Evolutionary conservation across 2,329 filamentous ascomycete species (phyloP).

Genomic region (Aspergillus transmontanensis): DNA sequence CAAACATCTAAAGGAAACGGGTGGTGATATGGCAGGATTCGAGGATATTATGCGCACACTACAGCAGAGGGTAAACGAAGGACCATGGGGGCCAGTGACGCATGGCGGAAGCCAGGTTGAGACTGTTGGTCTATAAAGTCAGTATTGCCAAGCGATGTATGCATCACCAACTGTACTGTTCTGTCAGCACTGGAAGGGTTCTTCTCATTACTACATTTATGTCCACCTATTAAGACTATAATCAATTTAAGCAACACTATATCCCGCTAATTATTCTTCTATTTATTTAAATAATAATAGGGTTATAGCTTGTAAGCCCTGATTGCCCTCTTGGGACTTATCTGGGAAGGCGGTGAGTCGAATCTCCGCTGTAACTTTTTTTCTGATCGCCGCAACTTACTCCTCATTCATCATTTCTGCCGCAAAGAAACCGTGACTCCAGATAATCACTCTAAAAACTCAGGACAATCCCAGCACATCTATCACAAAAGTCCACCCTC

Average conservation of each 20-base stretch:
- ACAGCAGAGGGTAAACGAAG: constrained; percentile 44
- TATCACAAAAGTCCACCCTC: background rate
- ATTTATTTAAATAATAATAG: constrained; percentile 3
- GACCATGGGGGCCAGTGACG: constrained; percentile 41
- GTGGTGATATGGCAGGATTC: constrained; percentile 35
- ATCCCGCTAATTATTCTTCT: background rate
- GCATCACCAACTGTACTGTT: background rate
- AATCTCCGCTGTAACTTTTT: constrained; percentile 25
- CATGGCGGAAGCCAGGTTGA: constrained; percentile 38
- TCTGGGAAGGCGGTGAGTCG: constrained; percentile 27
- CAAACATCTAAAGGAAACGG: constrained; percentile 42
- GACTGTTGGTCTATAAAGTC: constrained; percentile 35
- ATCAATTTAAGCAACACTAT: background rate
- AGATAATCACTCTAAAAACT: background rate
- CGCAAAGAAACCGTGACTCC: background rate
- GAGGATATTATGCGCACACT: constrained; percentile 45
- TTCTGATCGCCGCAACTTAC: constrained; percentile 12
- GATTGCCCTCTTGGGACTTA: constrained; percentile 8
- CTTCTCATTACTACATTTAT: background rate
- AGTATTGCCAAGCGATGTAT: background rate
- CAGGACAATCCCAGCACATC: background rate
- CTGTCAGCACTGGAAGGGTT: background rate
- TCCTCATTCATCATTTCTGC: constrained; percentile 3
- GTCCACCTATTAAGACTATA: background rate
- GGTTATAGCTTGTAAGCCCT: constrained; percentile 14